A percentile compares a stretch with the other conserved stretches of the same genome.
These are phyloP conservation scores for Cystobasidium onofrii DNA, from an alignment of 768 basidiomycete genomes.

Conservation along the genomic window DNA sequence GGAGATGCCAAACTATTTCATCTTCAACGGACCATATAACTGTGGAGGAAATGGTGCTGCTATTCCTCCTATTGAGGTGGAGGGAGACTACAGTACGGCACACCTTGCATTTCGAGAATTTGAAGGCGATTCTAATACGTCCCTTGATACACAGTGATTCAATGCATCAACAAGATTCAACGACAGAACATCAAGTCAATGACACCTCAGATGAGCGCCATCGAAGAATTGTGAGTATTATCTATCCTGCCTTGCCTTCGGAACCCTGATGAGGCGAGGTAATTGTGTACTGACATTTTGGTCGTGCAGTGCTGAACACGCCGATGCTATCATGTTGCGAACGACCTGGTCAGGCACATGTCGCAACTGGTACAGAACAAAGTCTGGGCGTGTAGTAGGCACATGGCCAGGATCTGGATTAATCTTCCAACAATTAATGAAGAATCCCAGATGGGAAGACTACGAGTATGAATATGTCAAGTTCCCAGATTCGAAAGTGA, in stretches of 20 bases:
- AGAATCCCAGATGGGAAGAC: conserved; percentile 28
- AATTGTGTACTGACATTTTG: not conserved
- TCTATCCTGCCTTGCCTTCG: not conserved
- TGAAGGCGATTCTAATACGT: not conserved
- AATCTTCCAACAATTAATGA: conserved; percentile 15
- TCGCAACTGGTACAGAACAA: conserved; percentile 27
- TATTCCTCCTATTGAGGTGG: not conserved
- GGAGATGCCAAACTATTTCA: conserved; percentile 32
- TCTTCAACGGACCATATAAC: conserved; percentile 30
- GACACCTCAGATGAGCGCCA: not conserved
- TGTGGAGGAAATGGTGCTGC: not conserved
- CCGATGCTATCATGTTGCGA: conserved; percentile 13
- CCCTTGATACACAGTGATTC: not conserved
- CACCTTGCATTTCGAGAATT: not conserved
- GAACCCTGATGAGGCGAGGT: too few relatives aligned
- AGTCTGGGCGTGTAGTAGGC: conserved; percentile 8
- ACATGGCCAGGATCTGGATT: conserved; percentile 13
- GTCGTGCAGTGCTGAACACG: conserved; percentile 14
- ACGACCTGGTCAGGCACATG: conserved; percentile 9
- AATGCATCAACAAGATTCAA: conserved; percentile 32
- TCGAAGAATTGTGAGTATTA: conserved; percentile 19
- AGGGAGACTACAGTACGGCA: conserved; percentile 19
- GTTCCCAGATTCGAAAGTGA: conserved; percentile 12
- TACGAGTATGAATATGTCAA: conserved; percentile 16
- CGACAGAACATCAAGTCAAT: conserved; percentile 32